Conservation (phyloP, 805 yeast species). For the Kockiozyma suomiensis region DNA sequence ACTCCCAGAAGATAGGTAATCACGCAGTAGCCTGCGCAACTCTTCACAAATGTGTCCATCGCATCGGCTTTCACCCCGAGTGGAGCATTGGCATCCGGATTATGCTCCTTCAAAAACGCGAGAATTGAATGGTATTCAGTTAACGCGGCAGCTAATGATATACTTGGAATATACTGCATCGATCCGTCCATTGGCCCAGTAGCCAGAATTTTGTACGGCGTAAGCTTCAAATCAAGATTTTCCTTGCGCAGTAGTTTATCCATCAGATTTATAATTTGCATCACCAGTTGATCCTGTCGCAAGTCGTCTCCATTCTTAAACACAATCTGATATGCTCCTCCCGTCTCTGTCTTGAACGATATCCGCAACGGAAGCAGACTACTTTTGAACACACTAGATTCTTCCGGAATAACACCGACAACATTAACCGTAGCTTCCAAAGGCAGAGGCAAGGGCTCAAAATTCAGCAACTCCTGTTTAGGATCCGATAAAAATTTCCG, state of each 20-base stretch:
- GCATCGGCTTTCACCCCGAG: conserved; percentile 58
- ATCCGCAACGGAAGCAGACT: conserved; percentile 87
- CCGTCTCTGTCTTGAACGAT: conserved; percentile 62
- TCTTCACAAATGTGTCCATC: conserved; percentile 91
- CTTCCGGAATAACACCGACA: conserved; percentile 75
- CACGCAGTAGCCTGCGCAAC: conserved; percentile 95
- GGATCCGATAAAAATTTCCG: conserved; percentile 58
- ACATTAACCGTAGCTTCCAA: conserved; percentile 77
- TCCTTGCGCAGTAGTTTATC: conserved; percentile 85
- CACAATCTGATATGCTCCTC: conserved; percentile 71
- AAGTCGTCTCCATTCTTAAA: conserved; percentile 95
- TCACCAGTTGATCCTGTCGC: conserved; percentile 95
- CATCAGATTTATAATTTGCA: conserved; percentile 89
- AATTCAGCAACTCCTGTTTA: conserved; percentile 44
- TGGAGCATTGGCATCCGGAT: conserved; percentile 51
- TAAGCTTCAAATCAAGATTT: conserved; percentile 81
- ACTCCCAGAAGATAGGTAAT: conserved; percentile 93
- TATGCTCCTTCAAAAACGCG: conserved; percentile 66
- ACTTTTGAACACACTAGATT: conserved; percentile 85
- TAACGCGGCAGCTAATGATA: conserved; percentile 78
- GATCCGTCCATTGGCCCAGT: conserved; percentile 91
- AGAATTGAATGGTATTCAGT: conserved; percentile 75
- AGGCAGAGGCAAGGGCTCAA: conserved; percentile 70
- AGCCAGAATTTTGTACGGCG: conserved; percentile 88
- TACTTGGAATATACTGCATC: conserved; percentile 91